phyloP scores from a whole-genome alignment of 2,329 filamentous ascomycete species.

The Talaromyces albobiverticillius region DNA sequence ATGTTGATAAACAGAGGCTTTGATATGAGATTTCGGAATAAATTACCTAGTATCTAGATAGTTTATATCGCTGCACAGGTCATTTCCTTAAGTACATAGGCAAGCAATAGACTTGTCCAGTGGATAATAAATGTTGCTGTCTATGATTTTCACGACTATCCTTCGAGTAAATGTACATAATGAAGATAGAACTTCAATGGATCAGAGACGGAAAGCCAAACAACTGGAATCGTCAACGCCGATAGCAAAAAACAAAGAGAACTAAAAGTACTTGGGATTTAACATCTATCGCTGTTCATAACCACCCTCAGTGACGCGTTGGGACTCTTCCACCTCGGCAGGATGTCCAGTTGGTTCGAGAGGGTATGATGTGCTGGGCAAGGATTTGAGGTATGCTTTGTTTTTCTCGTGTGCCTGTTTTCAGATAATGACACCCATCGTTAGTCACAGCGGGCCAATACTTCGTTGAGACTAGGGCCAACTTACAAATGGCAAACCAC shows the following conservation, averaged over 20 bases:
- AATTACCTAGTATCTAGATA: neutral
- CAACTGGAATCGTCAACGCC: constrained; percentile 11
- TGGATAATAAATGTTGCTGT: constrained; percentile 19
- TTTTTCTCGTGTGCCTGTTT: constrained; percentile 83
- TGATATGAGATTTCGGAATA: neutral
- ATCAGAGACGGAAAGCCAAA: constrained; percentile 23
- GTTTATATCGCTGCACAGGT: too few relatives aligned
- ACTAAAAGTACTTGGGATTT: constrained; percentile 8
- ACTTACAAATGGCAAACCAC: constrained; percentile 87
- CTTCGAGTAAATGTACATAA: constrained; percentile 16
- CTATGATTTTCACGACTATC: constrained; percentile 33
- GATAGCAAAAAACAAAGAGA: constrained; percentile 7
- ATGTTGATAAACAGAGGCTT: neutral
- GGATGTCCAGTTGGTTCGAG: constrained; percentile 60
- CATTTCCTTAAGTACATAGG: too few relatives aligned
- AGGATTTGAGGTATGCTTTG: constrained; percentile 76
- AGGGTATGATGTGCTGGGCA: constrained; percentile 78
- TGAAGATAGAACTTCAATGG: constrained; percentile 29
- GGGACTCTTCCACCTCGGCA: constrained; percentile 58
- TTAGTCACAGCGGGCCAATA: too few relatives aligned
- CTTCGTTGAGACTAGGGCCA: neutral
- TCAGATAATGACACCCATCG: constrained; percentile 9
- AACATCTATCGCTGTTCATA: constrained; percentile 57
- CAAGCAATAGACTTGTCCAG: too few relatives aligned
- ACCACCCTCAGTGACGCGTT: constrained; percentile 58